Conservation (phyloP, 768 basidiomycete genomes). For the Boletus rex-veris region DNA sequence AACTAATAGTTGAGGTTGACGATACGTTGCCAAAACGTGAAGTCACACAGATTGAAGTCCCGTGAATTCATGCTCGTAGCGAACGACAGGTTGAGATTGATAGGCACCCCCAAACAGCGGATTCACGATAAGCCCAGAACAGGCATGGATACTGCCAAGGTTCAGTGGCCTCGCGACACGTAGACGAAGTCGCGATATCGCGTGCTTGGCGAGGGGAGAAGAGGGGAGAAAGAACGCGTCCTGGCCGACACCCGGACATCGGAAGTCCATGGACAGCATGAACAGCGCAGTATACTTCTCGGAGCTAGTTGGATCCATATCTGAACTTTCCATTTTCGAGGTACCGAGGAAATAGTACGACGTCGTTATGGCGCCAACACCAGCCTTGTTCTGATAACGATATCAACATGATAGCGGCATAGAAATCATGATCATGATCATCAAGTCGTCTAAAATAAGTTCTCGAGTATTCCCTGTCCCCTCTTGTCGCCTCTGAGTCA, state of each 20-base stretch:
- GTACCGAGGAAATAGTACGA: constrained; percentile 6
- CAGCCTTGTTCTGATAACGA: background rate
- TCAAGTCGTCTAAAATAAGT: background rate
- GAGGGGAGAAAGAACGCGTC: constrained; percentile 2
- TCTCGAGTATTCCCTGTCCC: background rate
- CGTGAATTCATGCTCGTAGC: background rate
- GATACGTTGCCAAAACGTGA: background rate
- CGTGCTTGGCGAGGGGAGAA: background rate
- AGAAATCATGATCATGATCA: background rate
- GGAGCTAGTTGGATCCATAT: background rate
- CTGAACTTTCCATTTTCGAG: constrained; percentile 3
- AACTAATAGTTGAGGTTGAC: background rate
- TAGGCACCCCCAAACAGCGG: background rate
- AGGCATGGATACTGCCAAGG: constrained; percentile 7
- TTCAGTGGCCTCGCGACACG: constrained; percentile 4
- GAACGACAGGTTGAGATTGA: background rate
- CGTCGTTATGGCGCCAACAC: constrained; percentile 3
- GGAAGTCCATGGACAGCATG: background rate
- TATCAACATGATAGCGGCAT: background rate
- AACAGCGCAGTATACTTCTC: background rate
- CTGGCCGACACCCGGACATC: background rate
- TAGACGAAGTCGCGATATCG: background rate
- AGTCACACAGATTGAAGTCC: background rate
- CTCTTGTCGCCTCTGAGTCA: background rate
- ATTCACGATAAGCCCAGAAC: constrained; percentile 6